Evolutionary conservation across 805 yeast genomes (phyloP).

Genomic region (Teunomyces panamensis): DNA sequence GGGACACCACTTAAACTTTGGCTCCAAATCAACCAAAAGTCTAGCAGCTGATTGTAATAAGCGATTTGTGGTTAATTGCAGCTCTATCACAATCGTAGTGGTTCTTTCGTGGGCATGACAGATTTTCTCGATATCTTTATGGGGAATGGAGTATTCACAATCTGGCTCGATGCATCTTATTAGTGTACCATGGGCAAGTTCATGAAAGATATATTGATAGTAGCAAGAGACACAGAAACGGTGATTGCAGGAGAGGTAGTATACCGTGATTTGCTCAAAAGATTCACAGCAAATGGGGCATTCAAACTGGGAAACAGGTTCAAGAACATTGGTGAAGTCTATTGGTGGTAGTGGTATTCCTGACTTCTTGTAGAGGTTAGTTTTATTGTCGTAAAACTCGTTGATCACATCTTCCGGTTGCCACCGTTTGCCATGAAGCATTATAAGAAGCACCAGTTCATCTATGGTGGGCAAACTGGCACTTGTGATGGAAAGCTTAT

Average conservation of each 20-base stretch:
- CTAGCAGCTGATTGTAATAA: slow-evolving; percentile 40
- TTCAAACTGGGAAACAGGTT: neutral
- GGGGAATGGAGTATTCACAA: slow-evolving; percentile 45
- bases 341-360: slow-evolving; percentile 19
- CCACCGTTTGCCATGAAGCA: slow-evolving; percentile 40
- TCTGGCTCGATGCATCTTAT: slow-evolving; percentile 67
- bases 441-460: slow-evolving; percentile 29
- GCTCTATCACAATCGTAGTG: slow-evolving; percentile 10
- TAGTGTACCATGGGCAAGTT: slow-evolving; percentile 39
- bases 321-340: slow-evolving; percentile 1
- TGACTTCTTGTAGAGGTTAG: slow-evolving; percentile 20
- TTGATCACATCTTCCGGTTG: slow-evolving; percentile 38
- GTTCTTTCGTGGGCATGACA: slow-evolving; percentile 3
- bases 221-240: slow-evolving; percentile 70
- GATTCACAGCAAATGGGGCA: slow-evolving; percentile 66
- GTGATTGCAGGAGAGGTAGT: slow-evolving; percentile 66
- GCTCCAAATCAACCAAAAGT: slow-evolving; percentile 48
- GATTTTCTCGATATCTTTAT: slow-evolving; percentile 32
- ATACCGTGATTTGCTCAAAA: slow-evolving; percentile 31
- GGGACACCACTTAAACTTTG: slow-evolving; percentile 74
- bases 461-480: slow-evolving; percentile 26
- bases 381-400: slow-evolving; percentile 31
- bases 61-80: slow-evolving; percentile 32
- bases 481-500: slow-evolving; percentile 19
- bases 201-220: slow-evolving; percentile 51